phyloP scores from a whole-genome alignment of 169 alveolate genomes.

The Plasmodium gaboni region DNA sequence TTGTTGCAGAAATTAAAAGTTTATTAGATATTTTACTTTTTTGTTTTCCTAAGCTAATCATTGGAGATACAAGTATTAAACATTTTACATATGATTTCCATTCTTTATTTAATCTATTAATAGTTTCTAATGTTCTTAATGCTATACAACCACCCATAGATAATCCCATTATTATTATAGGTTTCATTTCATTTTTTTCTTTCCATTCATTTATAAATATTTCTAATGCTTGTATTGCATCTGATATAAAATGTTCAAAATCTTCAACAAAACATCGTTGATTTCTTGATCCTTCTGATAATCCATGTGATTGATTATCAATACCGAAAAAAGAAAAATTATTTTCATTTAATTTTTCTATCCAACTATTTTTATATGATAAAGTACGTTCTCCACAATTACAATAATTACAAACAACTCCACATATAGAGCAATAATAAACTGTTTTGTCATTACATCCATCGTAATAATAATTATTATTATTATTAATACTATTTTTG shows the following conservation, averaged over 20 bases:
- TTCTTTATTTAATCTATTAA: slow-evolving; percentile 38
- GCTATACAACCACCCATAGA: slow-evolving; percentile 75
- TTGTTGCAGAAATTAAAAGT: slow-evolving; percentile 31
- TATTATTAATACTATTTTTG: not conserved
- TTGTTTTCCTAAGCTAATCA: slow-evolving; percentile 68
- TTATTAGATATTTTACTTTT: slow-evolving; percentile 42
- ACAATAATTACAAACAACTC: slow-evolving; percentile 42
- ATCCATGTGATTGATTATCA: slow-evolving; percentile 83
- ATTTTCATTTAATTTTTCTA: slow-evolving; percentile 77
- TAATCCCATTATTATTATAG: slow-evolving; percentile 54
- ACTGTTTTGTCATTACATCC: slow-evolving; percentile 15
- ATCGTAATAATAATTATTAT: not conserved
- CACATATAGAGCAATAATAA: slow-evolving; percentile 64
- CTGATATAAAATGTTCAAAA: slow-evolving; percentile 76
- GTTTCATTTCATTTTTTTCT: slow-evolving; percentile 54
- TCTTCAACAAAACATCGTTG: slow-evolving; percentile 73
- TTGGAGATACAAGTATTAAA: slow-evolving; percentile 36
- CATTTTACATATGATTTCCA: slow-evolving; percentile 50
- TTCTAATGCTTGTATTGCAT: slow-evolving; percentile 80
- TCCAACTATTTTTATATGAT: slow-evolving; percentile 81
- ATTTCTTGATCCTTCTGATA: slow-evolving; percentile 79
- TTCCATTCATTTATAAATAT: slow-evolving; percentile 73
- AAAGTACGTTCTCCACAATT: slow-evolving; percentile 70
- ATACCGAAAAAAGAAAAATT: slow-evolving; percentile 80
- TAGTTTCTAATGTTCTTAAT: slow-evolving; percentile 33